A percentile compares a stretch with the other conserved stretches of the same genome.
Evolutionary conservation across 495 filamentous ascomycete species (phyloP).

Genomic region (Cudoniella acicularis): DNA sequence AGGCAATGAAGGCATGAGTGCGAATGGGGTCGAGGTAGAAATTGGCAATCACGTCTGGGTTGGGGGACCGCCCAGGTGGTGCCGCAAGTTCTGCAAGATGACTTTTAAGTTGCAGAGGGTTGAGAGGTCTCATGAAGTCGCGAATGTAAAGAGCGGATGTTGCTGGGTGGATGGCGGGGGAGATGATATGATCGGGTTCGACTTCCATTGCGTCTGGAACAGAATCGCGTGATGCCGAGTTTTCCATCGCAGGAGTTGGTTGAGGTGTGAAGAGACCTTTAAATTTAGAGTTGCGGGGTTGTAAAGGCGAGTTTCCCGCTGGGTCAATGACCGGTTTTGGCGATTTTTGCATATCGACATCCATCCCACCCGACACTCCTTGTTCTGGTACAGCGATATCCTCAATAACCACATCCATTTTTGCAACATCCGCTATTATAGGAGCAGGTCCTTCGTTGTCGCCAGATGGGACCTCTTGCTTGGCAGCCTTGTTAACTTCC

Average conservation of each 20-base stretch:
- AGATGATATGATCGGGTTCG: slow-evolving; percentile 36
- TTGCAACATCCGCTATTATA: neutral
- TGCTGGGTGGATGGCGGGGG: slow-evolving; percentile 74
- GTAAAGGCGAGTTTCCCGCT: slow-evolving; percentile 3
- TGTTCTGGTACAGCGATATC: neutral
- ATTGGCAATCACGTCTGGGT: slow-evolving; percentile 52
- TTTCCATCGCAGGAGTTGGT: slow-evolving; percentile 7
- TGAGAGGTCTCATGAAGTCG: slow-evolving; percentile 85
- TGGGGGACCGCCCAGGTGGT: slow-evolving; percentile 43
- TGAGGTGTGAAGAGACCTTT: slow-evolving; percentile 46
- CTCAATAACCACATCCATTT: neutral
- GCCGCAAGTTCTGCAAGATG: slow-evolving; percentile 68
- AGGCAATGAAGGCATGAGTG: slow-evolving; percentile 80
- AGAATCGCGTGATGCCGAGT: slow-evolving; percentile 4
- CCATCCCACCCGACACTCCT: neutral
- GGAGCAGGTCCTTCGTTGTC: neutral
- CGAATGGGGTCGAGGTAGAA: slow-evolving; percentile 83
- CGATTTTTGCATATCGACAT: neutral
- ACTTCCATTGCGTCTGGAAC: slow-evolving; percentile 8
- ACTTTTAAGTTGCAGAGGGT: slow-evolving; percentile 54
- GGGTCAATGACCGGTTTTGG: slow-evolving; percentile 3
- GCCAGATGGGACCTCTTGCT: neutral
- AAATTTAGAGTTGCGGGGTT: slow-evolving; percentile 43
- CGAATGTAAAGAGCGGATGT: slow-evolving; percentile 88
- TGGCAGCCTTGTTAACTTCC: neutral